These are phyloP conservation scores for Starmerella powellii DNA, from an alignment of 805 yeast species.

Conservation along the genomic window DNA sequence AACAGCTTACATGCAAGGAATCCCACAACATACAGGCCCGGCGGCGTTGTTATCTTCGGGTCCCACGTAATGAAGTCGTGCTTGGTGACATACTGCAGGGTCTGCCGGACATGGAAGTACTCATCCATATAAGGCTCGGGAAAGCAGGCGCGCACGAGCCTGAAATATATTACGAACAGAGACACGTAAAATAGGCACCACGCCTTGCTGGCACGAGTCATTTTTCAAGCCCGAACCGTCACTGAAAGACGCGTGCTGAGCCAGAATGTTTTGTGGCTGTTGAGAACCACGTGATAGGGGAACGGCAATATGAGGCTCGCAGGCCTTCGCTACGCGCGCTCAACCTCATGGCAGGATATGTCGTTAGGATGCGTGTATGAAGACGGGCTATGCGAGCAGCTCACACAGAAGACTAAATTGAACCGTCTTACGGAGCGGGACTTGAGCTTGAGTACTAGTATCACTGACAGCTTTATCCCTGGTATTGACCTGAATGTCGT, in stretches of 20 bases:
- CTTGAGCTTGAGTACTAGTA: constrained; percentile 25
- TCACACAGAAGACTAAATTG: constrained; percentile 17
- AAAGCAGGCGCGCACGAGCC: constrained; percentile 12
- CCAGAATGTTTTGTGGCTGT: too few relatives aligned
- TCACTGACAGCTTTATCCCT: constrained; percentile 27
- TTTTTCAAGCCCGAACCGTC: too few relatives aligned
- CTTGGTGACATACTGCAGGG: constrained; percentile 50
- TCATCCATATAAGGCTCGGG: constrained; percentile 46
- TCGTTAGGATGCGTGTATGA: constrained; percentile 19
- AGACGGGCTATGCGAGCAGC: constrained; percentile 19
- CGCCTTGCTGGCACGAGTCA: background rate
- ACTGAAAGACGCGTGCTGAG: too few relatives aligned
- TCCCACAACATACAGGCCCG: constrained; percentile 57
- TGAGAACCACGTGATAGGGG: too few relatives aligned
- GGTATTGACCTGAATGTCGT: constrained; percentile 29
- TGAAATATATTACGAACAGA: constrained; percentile 2
- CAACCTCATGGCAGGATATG: too few relatives aligned
- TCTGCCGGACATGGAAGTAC: constrained; percentile 72
- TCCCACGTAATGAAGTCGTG: constrained; percentile 58
- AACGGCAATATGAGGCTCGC: too few relatives aligned
- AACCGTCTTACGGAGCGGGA: constrained; percentile 30
- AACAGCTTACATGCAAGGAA: constrained; percentile 19
- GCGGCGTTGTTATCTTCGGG: constrained; percentile 89
- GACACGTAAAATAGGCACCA: background rate
- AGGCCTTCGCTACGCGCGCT: too few relatives aligned